A percentile compares a stretch with the other conserved stretches of the same genome.
phyloP scores from a whole-genome alignment of 208 protist genomes.

The Balamuthia mandrillaris region DNA sequence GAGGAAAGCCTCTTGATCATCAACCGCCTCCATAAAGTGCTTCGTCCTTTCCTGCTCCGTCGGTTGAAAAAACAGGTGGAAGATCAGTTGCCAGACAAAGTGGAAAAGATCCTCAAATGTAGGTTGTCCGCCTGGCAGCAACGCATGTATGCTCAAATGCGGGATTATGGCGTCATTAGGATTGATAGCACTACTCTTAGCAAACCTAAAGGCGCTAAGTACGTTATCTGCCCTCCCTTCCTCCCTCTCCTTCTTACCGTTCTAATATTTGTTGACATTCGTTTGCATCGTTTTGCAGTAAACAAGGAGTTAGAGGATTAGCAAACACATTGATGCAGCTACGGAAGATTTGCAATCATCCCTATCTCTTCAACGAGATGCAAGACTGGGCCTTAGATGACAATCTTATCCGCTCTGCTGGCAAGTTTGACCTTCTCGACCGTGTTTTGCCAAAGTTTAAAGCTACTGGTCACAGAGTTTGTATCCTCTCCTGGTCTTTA shows the following conservation, averaged over 20 bases:
- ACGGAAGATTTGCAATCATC: conserved; percentile 77
- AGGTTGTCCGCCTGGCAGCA: not conserved
- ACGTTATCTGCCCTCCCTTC: not conserved
- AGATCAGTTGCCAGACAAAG: conserved; percentile 76
- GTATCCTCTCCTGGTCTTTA: not conserved
- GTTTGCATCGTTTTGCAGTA: conserved; percentile 85
- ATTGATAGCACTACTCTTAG: too few species aligned
- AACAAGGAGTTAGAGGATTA: conserved; percentile 90
- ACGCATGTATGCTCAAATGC: not conserved
- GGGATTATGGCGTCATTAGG: not conserved
- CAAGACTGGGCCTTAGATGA: not conserved
- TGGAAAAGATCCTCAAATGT: conserved; percentile 74
- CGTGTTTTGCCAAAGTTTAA: conserved; percentile 62
- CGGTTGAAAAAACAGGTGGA: conserved; percentile 48
- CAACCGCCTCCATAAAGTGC: conserved; percentile 78
- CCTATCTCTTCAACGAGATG: conserved; percentile 68
- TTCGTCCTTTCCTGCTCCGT: conserved; percentile 47
- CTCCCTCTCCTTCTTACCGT: too few species aligned
- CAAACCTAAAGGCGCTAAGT: not conserved
- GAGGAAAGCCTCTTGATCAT: conserved; percentile 44
- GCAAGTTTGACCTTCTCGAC: conserved; percentile 73
- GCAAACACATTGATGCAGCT: conserved; percentile 88
- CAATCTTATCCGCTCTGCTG: conserved; percentile 18
- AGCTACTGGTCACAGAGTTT: conserved; percentile 45
- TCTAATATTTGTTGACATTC: too few species aligned